Percentiles rank a stretch among this genome's conserved stretches.
Conservation (phyloP, 75 land plant genomes). For the Isoetes taiwanensis region DNA sequence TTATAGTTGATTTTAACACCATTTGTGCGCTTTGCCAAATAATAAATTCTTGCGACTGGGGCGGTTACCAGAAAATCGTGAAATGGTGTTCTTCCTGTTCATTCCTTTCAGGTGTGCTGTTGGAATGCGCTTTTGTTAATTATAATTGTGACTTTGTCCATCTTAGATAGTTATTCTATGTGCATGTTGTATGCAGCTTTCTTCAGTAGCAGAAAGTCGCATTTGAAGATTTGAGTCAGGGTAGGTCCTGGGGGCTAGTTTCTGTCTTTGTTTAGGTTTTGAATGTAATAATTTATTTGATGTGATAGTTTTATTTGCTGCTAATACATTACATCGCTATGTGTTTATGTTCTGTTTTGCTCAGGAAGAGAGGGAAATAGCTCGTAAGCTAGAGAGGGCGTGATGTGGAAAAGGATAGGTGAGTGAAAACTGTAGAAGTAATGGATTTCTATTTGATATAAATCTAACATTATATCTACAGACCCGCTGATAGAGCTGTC, state of each 20-base stretch:
- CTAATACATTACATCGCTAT: neutral
- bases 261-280: neutral
- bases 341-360: constrained; percentile 4
- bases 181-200: neutral
- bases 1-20: no score
- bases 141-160: no score
- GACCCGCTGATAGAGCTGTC: constrained; percentile 20
- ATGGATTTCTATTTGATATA: constrained; percentile 2
- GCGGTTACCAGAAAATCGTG: no score
- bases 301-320: neutral
- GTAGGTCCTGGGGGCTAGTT: neutral
- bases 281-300: neutral
- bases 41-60: no score
- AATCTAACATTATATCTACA: neutral
- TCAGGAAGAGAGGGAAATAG: constrained; percentile 59
- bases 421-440: neutral
- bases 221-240: neutral
- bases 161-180: neutral
- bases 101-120: no score
- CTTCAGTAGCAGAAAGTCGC: no score
- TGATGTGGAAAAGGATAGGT: constrained; percentile 5
- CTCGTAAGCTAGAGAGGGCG: constrained; percentile 28
- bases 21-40: no score
- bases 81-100: no score
- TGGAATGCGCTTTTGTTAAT: no score